Evolutionary conservation across 306 rosid species (phyloP).

Genomic region (Prunus dulcis): DNA sequence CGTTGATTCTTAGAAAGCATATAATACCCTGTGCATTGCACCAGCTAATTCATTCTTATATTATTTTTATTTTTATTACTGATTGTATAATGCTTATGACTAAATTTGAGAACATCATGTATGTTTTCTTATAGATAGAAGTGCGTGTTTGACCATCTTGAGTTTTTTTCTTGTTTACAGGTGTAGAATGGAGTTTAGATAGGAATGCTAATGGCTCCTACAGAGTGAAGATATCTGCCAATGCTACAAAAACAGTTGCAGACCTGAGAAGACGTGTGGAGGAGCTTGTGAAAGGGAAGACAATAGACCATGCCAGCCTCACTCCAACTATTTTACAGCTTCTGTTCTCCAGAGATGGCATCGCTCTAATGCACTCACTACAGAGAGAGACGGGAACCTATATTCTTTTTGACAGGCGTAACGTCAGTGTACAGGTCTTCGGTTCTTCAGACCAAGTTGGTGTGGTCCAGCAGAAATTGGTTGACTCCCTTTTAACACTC

Average conservation of each 20-base stretch:
- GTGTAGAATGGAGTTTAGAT: conserved; percentile 58
- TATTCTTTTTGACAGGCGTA: conserved; percentile 64
- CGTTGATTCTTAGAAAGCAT: not conserved
- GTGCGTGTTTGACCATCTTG: conserved; percentile 21
- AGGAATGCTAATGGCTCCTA: conserved; percentile 58
- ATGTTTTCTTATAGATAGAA: not conserved
- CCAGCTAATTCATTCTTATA: not conserved
- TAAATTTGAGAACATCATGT: not conserved
- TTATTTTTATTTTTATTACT: not conserved
- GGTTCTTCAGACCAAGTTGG: conserved; percentile 56
- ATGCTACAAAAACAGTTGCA: conserved; percentile 81
- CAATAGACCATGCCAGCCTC: conserved; percentile 49
- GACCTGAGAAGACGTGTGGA: conserved; percentile 75
- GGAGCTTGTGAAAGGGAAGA: conserved; percentile 71
- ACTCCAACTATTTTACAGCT: conserved; percentile 64
- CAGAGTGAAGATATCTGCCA: conserved; percentile 73
- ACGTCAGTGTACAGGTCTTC: conserved; percentile 51
- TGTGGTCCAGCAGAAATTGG: conserved; percentile 53
- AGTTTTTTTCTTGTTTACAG: conserved; percentile 35
- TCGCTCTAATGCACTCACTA: conserved; percentile 40
- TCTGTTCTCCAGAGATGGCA: conserved; percentile 68
- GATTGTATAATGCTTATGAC: not conserved
- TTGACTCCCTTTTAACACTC: conserved; percentile 51
- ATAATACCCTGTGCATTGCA: not conserved
- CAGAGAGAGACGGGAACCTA: conserved; percentile 68